These are phyloP conservation scores for Trichoderma koningii DNA, from an alignment of 2,329 filamentous ascomycete genomes.

Conservation along the genomic window DNA sequence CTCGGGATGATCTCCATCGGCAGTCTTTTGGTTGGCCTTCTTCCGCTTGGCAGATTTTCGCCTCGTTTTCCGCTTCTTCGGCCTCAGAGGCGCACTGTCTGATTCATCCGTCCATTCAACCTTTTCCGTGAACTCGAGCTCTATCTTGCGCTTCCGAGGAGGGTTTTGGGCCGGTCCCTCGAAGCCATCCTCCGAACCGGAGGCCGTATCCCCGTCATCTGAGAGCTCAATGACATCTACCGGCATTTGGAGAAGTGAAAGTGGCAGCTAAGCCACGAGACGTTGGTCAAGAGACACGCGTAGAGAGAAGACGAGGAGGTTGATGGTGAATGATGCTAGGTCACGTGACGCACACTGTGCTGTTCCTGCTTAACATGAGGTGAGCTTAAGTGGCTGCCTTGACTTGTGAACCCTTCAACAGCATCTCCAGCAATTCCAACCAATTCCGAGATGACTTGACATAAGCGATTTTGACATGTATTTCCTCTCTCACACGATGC, in stretches of 20 bases:
- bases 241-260: constrained; percentile 17
- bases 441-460: not conserved
- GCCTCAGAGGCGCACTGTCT: constrained; percentile 58
- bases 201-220: constrained; percentile 33
- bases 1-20: constrained; percentile 42
- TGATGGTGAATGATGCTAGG: not conserved
- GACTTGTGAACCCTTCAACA: no score
- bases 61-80: constrained; percentile 45
- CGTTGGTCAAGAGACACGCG: not conserved
- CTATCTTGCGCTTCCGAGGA: constrained; percentile 44
- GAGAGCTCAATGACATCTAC: constrained; percentile 34
- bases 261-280: not conserved
- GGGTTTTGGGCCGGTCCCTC: constrained; percentile 21
- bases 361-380: not conserved
- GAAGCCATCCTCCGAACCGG: constrained; percentile 30
- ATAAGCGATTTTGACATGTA: no score
- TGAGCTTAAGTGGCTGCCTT: not conserved
- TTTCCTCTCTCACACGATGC: no score
- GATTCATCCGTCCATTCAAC: constrained; percentile 62
- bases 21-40: constrained; percentile 33
- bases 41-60: constrained; percentile 38
- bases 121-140: constrained; percentile 45
- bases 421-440: no score
- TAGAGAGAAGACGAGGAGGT: not conserved
- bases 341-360: constrained; percentile 10